phyloP scores from a whole-genome alignment of 371 early-diverging fungal species.

The Thermomucor indicae-seudaticae region DNA sequence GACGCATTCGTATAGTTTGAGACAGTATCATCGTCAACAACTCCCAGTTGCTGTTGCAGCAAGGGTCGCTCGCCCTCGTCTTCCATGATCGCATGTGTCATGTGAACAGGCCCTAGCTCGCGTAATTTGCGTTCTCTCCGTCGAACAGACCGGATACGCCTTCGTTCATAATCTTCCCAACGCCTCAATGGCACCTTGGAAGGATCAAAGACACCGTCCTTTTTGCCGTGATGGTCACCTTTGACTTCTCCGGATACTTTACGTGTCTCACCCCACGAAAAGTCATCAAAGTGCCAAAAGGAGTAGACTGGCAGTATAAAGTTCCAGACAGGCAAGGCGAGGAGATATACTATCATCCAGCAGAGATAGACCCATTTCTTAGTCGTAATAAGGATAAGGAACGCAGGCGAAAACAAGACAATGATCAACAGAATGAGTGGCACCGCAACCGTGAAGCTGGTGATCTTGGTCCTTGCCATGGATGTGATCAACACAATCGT shows the following conservation, averaged over 20 bases:
- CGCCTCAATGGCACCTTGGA: conserved; percentile 60
- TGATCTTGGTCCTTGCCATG: conserved; percentile 32
- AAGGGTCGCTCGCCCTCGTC: conserved; percentile 4
- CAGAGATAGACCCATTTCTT: conserved; percentile 76
- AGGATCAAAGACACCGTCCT: conserved; percentile 38
- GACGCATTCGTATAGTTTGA: conserved; percentile 12
- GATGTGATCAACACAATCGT: conserved; percentile 48
- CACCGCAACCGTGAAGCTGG: conserved; percentile 45
- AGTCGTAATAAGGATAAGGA: conserved; percentile 84
- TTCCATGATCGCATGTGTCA: conserved; percentile 9
- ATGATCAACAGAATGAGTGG: conserved; percentile 67
- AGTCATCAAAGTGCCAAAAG: conserved; percentile 99
- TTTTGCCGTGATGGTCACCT: conserved; percentile 66
- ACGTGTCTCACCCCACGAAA: conserved; percentile 94
- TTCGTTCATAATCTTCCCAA: conserved; percentile 42
- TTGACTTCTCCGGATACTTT: conserved; percentile 80
- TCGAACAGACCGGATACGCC: conserved; percentile 24
- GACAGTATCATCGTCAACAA: conserved; percentile 1
- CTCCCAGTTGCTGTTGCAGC: neutral
- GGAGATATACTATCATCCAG: conserved; percentile 88
- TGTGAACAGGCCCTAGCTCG: conserved; percentile 18
- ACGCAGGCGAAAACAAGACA: conserved; percentile 76
- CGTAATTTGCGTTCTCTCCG: conserved; percentile 47
- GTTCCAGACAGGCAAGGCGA: conserved; percentile 95
- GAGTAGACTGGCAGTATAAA: conserved; percentile 94